Percentiles rank a stretch among this genome's conserved stretches.
These are phyloP conservation scores for Elsinoe fawcettii DNA, from an alignment of 2,329 filamentous ascomycete genomes.

Conservation along the genomic window DNA sequence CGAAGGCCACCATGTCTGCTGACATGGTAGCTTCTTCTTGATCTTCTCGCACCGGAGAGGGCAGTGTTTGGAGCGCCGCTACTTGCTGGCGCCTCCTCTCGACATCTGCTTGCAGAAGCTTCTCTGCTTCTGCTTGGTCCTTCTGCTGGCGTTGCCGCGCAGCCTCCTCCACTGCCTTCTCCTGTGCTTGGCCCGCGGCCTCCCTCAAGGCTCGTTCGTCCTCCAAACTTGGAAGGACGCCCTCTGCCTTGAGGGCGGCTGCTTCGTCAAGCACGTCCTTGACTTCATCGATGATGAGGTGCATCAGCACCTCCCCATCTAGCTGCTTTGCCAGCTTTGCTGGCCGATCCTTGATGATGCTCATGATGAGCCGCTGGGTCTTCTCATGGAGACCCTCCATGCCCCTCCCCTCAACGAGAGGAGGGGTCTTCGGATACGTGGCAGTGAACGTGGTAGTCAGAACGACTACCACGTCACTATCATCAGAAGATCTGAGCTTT, in stretches of 20 bases:
- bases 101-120: constrained; percentile 61
- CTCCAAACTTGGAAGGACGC: constrained; percentile 74
- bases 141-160: constrained; percentile 33
- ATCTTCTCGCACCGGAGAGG: constrained; percentile 4
- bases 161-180: constrained; percentile 37
- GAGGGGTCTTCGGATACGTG: constrained; percentile 81
- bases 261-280: constrained; percentile 75
- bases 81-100: constrained; percentile 64
- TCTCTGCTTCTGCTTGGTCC: constrained; percentile 55
- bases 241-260: constrained; percentile 65
- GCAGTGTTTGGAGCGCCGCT: constrained; percentile 33
- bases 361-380: constrained; percentile 62
- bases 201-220: constrained; percentile 82
- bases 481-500: constrained; percentile 64
- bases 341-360: constrained; percentile 61
- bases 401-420: constrained; percentile 61
- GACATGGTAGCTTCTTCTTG: neutral
- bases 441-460: constrained; percentile 82
- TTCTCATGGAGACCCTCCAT: constrained; percentile 59
- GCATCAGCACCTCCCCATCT: constrained; percentile 58
- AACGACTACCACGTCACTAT: constrained; percentile 65
- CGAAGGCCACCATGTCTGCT: constrained; percentile 17
- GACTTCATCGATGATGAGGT: constrained; percentile 52
- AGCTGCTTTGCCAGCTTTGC: constrained; percentile 41
- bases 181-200: constrained; percentile 57